Evolutionary conservation across 176 grass and related monocot genomes (phyloP), one percentile per base, ranked within the genome.

Genomic region (Hordeum marinum): DNA sequence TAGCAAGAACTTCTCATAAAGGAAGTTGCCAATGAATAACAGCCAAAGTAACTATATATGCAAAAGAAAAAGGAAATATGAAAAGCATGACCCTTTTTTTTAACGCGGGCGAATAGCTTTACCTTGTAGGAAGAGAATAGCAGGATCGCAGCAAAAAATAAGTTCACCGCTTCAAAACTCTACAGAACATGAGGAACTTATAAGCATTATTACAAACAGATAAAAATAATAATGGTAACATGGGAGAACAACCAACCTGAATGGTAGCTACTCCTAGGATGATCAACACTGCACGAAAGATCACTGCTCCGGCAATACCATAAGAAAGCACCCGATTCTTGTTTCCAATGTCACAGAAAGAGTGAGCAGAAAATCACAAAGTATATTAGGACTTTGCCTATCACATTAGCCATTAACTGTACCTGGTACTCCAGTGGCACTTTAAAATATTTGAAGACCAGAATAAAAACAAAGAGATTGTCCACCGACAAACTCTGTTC

Each of bases 381-480:
- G 46, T 41, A 58, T 21, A 90, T 21, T 62, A 84, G 61, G 34
- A 66, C n/a, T 69, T 78, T 63, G 63, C 20, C 18, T 59, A 11
- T 84, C 20, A 57, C 26, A 76, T 32, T 42, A 72, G 81, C 60
- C 23, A 85, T 57, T 25, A 68, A 79, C 7, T 76, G 75, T 92
- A 96, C 96, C 93, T 99, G 91, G 68, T 90, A 94, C 69, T 80
- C 84, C 70, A 91, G 93, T 71, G 93, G 91, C 64, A 94, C 96
- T 91, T 96, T 86, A 66, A 99, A 99, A 87, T 96, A 99, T 80
- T 82, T 99, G 80, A 99, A 99, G 72, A 96, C 84, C 52, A 99
- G 86, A 82, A 99, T 84, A 80, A 96, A 99, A 87, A 99, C 96
- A 91, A 99, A 99, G 83, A 99, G 96, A 80, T 99, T 99, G 86